These are phyloP conservation scores for Fusarium lyarnte DNA, from an alignment of 2,329 filamentous ascomycete genomes.

Conservation along the genomic window DNA sequence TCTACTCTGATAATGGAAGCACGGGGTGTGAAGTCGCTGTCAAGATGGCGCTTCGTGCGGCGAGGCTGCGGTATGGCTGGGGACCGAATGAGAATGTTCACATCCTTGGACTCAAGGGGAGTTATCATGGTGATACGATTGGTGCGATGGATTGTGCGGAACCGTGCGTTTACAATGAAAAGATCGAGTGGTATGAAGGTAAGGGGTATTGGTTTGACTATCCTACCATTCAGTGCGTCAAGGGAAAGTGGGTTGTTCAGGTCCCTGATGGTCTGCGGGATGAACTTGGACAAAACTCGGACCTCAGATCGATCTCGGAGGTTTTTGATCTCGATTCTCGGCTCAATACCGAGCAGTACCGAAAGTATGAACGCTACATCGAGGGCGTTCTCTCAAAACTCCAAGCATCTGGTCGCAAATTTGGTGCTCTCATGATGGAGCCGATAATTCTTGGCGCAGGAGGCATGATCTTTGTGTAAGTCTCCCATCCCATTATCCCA, in stretches of 20 bases:
- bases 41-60: constrained; percentile 83
- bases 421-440: constrained; percentile 83
- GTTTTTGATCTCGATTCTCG: constrained; percentile 69
- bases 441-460: constrained; percentile 83
- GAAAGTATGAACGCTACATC: constrained; percentile 70
- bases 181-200: constrained; percentile 86
- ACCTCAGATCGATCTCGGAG: constrained; percentile 60
- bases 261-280: constrained; percentile 60
- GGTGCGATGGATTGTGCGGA: constrained; percentile 88
- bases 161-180: constrained; percentile 80
- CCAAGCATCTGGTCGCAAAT: constrained; percentile 66
- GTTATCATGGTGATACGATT: constrained; percentile 89
- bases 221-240: constrained; percentile 73
- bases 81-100: constrained; percentile 66
- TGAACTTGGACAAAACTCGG: constrained; percentile 54
- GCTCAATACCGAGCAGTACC: constrained; percentile 54
- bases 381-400: constrained; percentile 61
- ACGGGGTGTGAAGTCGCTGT: constrained; percentile 85
- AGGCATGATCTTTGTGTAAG: constrained; percentile 82
- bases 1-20: constrained; percentile 86
- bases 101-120: constrained; percentile 79
- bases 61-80: constrained; percentile 74
- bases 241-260: constrained; percentile 73
- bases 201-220: constrained; percentile 85
- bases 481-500: constrained; percentile 15